Evolutionary conservation across 371 early-diverging fungal species (phyloP).

Genomic region (Mortierella polycephala): DNA sequence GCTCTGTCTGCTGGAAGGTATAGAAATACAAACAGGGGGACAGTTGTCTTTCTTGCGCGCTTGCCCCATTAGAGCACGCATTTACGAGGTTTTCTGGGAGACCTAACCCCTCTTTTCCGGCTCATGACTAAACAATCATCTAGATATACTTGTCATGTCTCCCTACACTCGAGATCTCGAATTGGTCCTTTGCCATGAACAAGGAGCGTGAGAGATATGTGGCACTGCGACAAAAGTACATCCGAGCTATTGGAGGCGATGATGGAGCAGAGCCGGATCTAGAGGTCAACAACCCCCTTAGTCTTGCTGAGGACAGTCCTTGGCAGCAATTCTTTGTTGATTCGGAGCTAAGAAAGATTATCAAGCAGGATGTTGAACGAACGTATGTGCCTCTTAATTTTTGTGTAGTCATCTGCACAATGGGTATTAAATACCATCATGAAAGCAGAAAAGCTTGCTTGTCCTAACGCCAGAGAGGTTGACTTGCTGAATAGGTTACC

Average conservation of each 20-base stretch:
- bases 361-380: slow-evolving; percentile 91
- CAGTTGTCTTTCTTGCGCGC: too few species aligned
- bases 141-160: slow-evolving; percentile 70
- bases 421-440: too few species aligned
- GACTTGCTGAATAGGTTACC: slow-evolving; percentile 73
- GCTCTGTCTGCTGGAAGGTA: slow-evolving; percentile 62
- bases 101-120: too few species aligned
- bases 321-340: slow-evolving; percentile 94
- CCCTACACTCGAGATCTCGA: slow-evolving; percentile 62
- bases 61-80: too few species aligned
- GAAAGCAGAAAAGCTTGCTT: too few species aligned
- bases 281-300: slow-evolving; percentile 84
- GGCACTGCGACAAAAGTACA: slow-evolving; percentile 71
- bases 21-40: background rate
- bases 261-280: slow-evolving; percentile 56
- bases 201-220: slow-evolving; percentile 77
- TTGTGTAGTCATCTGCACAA: background rate
- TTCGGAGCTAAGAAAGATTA: slow-evolving; percentile 83
- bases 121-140: too few species aligned
- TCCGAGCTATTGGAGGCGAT: slow-evolving; percentile 65
- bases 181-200: slow-evolving; percentile 69
- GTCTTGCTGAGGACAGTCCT: slow-evolving; percentile 89
- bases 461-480: background rate
- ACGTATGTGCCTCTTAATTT: slow-evolving; percentile 65
- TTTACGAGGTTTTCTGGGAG: too few species aligned